These are phyloP conservation scores for Naganishia sp. DNA, from an alignment of 1,284 basidiomycete genomes.

Conservation along the genomic window DNA sequence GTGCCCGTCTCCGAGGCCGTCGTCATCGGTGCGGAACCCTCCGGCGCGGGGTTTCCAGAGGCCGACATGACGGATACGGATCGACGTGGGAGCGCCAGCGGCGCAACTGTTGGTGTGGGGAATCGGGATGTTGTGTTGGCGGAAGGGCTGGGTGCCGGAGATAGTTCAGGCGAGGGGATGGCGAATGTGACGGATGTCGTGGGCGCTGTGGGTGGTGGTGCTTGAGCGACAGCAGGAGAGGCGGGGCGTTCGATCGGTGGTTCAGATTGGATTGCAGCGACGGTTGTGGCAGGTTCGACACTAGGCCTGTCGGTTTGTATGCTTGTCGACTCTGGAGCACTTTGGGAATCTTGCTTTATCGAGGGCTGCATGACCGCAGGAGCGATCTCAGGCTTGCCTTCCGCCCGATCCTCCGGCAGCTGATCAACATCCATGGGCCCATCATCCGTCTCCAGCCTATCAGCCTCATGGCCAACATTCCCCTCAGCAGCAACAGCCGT, in stretches of 20 bases:
- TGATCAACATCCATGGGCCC: neutral
- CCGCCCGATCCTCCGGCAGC: neutral
- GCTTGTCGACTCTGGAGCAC: neutral
- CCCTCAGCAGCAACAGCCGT: neutral
- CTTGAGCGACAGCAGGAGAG: neutral
- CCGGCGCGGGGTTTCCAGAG: neutral
- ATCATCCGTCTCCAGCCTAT: neutral
- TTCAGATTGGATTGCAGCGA: neutral
- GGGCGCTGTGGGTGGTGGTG: neutral
- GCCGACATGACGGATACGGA: conserved; percentile 16
- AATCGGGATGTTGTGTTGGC: neutral
- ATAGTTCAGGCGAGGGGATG: conserved; percentile 13
- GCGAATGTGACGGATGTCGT: conserved; percentile 15
- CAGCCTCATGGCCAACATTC: neutral
- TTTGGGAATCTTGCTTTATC: neutral
- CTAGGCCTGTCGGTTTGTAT: too few relatives aligned
- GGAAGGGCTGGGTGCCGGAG: neutral
- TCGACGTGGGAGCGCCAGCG: neutral
- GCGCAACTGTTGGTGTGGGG: neutral
- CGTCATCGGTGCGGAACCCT: neutral
- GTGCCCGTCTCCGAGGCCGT: conserved; percentile 2
- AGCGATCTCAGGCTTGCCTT: neutral
- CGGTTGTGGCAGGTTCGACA: too few relatives aligned
- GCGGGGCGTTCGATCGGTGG: neutral
- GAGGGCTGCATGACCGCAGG: too few relatives aligned